Conservation (phyloP, 1,284 basidiomycete species). For the Irpex sp. region DNA sequence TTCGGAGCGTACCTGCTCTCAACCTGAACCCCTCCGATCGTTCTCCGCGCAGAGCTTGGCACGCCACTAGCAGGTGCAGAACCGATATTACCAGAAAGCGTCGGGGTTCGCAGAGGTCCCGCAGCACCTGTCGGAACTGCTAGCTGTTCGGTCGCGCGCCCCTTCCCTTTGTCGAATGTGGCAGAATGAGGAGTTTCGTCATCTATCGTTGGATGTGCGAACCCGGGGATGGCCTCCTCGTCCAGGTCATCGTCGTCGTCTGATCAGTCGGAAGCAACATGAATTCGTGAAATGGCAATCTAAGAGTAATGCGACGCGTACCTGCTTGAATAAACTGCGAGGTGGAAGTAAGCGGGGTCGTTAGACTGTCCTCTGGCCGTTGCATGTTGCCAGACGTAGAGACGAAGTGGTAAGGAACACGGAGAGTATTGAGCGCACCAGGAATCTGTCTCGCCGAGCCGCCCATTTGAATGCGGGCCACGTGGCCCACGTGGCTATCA, state of each 20-base stretch:
- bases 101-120: conserved; percentile 33
- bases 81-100: conserved; percentile 81
- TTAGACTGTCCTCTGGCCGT: conserved; percentile 33
- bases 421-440: neutral
- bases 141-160: conserved; percentile 67
- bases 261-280: conserved; percentile 19
- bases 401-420: neutral
- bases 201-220: conserved; percentile 67
- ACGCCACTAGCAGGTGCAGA: conserved; percentile 46
- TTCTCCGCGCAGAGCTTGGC: conserved; percentile 60
- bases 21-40: conserved; percentile 85
- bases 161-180: conserved; percentile 73
- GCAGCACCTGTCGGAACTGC: conserved; percentile 48
- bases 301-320: conserved; percentile 18
- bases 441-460: conserved; percentile 1
- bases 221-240: conserved; percentile 83
- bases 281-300: conserved; percentile 22
- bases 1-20: conserved; percentile 78
- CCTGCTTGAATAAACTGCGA: conserved; percentile 85
- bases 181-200: conserved; percentile 36
- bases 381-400: conserved; percentile 26
- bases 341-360: conserved; percentile 63
- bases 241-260: conserved; percentile 85
- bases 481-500: conserved; percentile 23
- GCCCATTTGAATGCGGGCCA: conserved; percentile 15